Conservation (phyloP, 2,329 filamentous ascomycete genomes). For the Ascochyta viciae-villosae region DNA sequence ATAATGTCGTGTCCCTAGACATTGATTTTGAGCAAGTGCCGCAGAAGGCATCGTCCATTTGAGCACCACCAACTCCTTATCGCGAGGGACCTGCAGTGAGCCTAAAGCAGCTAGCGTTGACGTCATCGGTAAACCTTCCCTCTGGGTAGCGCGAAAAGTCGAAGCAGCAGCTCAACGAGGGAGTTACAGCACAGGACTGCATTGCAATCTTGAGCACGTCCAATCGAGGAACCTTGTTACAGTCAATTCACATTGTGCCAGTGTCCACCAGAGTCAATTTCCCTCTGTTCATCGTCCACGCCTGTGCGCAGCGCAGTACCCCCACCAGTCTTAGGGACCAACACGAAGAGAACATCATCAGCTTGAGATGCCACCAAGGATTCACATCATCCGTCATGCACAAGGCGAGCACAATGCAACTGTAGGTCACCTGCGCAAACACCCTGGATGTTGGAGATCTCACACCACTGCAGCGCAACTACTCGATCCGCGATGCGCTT, state of each 20-base stretch:
- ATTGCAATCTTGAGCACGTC: neutral
- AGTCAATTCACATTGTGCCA: neutral
- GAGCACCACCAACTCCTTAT: slow-evolving; percentile 10
- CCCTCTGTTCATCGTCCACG: neutral
- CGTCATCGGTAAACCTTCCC: slow-evolving; percentile 11
- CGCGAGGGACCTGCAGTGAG: slow-evolving; percentile 13
- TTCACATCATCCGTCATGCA: slow-evolving; percentile 71
- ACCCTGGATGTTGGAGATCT: neutral
- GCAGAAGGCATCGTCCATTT: neutral
- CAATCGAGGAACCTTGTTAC: neutral
- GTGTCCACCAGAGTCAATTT: neutral
- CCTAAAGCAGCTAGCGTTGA: slow-evolving; percentile 1
- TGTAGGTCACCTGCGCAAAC: slow-evolving; percentile 22
- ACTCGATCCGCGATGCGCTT: slow-evolving; percentile 76
- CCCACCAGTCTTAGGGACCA: slow-evolving; percentile 6
- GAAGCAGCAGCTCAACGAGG: neutral
- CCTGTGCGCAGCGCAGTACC: neutral
- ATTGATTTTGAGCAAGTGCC: too few species aligned
- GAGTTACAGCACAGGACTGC: neutral
- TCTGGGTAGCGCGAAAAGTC: slow-evolving; percentile 6
- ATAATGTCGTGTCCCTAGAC: too few species aligned
- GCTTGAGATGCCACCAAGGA: slow-evolving; percentile 33
- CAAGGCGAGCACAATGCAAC: slow-evolving; percentile 76
- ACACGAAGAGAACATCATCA: slow-evolving; percentile 3
- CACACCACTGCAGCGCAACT: slow-evolving; percentile 68